These are phyloP conservation scores for Quercus phellos DNA, from an alignment of 331 rosid species.

Conservation along the genomic window DNA sequence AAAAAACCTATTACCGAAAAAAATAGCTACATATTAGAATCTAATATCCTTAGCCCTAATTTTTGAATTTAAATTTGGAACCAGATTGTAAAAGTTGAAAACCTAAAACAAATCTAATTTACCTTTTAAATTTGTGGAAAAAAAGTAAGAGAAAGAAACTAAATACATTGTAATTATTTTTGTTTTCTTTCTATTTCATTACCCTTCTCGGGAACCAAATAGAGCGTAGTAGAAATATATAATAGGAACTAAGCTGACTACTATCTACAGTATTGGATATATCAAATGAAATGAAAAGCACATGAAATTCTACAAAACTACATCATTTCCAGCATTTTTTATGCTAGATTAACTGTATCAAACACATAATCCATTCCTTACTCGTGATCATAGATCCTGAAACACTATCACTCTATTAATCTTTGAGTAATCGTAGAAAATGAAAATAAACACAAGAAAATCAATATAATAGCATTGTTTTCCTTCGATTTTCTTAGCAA, in stretches of 20 bases:
- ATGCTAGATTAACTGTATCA: neutral
- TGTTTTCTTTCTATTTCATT: neutral
- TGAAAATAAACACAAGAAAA: neutral
- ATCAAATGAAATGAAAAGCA: neutral
- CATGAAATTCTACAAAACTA: neutral
- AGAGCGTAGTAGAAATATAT: neutral
- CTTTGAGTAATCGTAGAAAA: neutral
- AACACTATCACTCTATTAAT: neutral
- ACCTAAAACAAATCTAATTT: too few relatives aligned
- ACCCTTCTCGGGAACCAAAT: neutral
- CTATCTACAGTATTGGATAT: neutral
- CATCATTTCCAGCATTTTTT: neutral
- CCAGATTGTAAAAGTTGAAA: too few relatives aligned
- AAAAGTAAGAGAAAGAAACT: too few relatives aligned
- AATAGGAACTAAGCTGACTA: neutral
- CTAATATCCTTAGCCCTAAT: too few relatives aligned
- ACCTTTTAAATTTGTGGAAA: too few relatives aligned
- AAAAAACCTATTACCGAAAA: too few relatives aligned
- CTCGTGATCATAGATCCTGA: neutral
- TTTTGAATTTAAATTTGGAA: too few relatives aligned
- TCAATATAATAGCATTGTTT: neutral
- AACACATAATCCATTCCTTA: neutral
- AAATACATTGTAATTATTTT: neutral
- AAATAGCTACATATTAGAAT: too few relatives aligned
- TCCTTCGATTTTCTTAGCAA: neutral